These are phyloP conservation scores for Fusarium subglutinans DNA, from an alignment of 2,329 filamentous ascomycete genomes.

Conservation along the genomic window DNA sequence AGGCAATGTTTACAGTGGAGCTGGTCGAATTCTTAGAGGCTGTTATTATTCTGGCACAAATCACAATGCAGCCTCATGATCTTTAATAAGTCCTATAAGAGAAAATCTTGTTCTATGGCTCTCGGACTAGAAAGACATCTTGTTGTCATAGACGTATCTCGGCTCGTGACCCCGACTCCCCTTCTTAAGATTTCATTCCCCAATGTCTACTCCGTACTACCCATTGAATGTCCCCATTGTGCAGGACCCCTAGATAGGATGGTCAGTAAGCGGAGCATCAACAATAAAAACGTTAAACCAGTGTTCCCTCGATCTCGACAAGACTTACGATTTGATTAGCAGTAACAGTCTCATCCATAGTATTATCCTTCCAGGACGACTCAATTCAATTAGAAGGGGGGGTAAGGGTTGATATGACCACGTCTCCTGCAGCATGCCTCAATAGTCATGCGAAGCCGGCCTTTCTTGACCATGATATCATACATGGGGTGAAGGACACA, in stretches of 20 bases:
- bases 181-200: neutral
- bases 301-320: neutral
- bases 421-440: too few relatives aligned
- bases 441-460: too few relatives aligned
- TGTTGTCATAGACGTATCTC: neutral
- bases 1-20: neutral
- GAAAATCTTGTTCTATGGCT: neutral
- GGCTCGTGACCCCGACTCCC: neutral
- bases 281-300: accelerated
- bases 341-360: neutral
- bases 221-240: neutral
- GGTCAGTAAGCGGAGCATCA: neutral
- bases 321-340: neutral
- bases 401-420: too few relatives aligned
- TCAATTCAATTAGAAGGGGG: too few relatives aligned
- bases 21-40: neutral
- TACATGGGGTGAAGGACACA: too few relatives aligned
- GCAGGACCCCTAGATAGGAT: neutral
- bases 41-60: neutral
- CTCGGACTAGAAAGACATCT: neutral
- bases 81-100: accelerated
- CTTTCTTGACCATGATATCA: too few relatives aligned
- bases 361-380: neutral
- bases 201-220: neutral
- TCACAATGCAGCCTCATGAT: neutral